A percentile compares a stretch with the other conserved stretches of the same genome.
phyloP scores from a whole-genome alignment of 148 eudicot species.

The Vaccinium macrocarpon region DNA sequence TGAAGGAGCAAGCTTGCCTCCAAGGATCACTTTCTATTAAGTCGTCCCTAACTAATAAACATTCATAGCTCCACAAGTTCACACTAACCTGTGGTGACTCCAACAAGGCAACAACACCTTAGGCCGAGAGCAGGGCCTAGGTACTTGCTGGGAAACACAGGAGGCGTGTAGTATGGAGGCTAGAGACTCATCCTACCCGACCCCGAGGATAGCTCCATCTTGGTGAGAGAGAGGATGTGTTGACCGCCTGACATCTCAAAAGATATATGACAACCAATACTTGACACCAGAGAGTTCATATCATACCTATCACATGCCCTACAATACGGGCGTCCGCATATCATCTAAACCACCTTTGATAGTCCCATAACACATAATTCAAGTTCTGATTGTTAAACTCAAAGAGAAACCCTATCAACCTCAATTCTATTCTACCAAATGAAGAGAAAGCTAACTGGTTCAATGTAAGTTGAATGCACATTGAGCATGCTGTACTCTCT shows the following conservation, averaged over 20 bases:
- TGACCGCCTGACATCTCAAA: no score
- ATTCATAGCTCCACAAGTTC: neutral
- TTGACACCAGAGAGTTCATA: neutral
- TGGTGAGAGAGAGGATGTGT: neutral
- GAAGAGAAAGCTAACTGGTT: neutral
- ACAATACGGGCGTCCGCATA: neutral
- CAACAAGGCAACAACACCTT: neutral
- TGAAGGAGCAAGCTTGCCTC: neutral
- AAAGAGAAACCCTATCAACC: neutral
- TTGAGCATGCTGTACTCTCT: neutral
- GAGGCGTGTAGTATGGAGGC: neutral
- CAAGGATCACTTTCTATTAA: neutral
- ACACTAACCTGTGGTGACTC: neutral
- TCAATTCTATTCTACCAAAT: neutral
- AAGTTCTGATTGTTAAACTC: neutral
- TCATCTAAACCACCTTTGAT: neutral
- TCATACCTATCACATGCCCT: neutral
- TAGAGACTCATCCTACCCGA: neutral
- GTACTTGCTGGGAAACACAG: neutral
- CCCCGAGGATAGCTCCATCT: neutral
- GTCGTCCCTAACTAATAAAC: neutral
- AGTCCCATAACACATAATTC: neutral
- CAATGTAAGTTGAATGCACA: neutral
- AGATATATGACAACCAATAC: neutral
- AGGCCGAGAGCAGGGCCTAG: neutral